Conservation (phyloP, 1,284 basidiomycete genomes). For the Irpex rosettiformis region DNA sequence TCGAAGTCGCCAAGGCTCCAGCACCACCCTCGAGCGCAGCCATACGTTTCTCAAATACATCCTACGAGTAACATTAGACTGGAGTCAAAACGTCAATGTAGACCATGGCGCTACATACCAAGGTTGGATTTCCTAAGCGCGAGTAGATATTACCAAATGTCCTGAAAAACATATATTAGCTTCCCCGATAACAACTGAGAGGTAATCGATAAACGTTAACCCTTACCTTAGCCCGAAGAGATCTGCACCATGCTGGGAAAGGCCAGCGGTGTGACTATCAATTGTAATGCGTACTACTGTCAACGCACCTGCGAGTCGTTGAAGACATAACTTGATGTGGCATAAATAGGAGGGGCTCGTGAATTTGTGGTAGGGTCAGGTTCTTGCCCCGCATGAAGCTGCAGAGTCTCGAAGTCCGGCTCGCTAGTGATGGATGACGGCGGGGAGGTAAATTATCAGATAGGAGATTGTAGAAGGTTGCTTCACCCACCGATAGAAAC, state of each 20-base stretch:
- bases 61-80: slow-evolving; percentile 32
- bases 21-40: slow-evolving; percentile 82
- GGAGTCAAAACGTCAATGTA: not conserved
- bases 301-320: slow-evolving; percentile 53
- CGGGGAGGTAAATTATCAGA: too few relatives aligned
- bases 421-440: slow-evolving; percentile 33
- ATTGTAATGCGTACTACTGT: not conserved
- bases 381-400: slow-evolving; percentile 80
- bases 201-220: not conserved
- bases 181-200: too few relatives aligned
- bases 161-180: slow-evolving; percentile 28
- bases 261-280: not conserved
- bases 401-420: slow-evolving; percentile 80
- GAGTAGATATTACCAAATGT: slow-evolving; percentile 75
- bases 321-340: slow-evolving; percentile 77
- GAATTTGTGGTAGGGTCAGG: slow-evolving; percentile 73
- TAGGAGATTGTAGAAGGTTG: too few relatives aligned
- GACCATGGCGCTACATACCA: slow-evolving; percentile 43
- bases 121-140: slow-evolving; percentile 82
- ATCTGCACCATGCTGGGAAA: slow-evolving; percentile 71
- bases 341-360: slow-evolving; percentile 82
- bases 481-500: slow-evolving; percentile 5
- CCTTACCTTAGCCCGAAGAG: slow-evolving; percentile 70
- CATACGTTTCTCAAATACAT: slow-evolving; percentile 84
- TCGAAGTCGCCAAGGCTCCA: slow-evolving; percentile 76